Percentiles rank a stretch among this genome's conserved stretches.
These are phyloP conservation scores for Elongisporangium undulatum DNA, from an alignment of 352 stramenopile genomes.

Conservation along the genomic window DNA sequence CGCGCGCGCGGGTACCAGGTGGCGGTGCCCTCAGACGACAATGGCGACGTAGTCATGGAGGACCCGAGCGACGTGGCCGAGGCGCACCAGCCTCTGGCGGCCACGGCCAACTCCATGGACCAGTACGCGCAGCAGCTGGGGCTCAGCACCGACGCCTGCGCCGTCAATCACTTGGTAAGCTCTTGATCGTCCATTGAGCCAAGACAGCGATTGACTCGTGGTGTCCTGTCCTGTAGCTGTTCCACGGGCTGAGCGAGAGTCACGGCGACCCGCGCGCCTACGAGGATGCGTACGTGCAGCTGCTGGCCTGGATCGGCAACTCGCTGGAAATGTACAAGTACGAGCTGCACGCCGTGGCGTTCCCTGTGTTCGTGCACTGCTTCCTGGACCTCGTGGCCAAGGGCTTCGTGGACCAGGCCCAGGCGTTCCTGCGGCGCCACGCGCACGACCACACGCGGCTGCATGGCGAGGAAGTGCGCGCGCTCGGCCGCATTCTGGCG, in stretches of 20 bases:
- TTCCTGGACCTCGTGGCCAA: conserved; percentile 77
- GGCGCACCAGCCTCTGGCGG: conserved; percentile 1
- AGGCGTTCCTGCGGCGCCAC: conserved; percentile 56
- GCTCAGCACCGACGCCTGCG: conserved; percentile 64
- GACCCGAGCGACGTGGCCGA: conserved; percentile 17
- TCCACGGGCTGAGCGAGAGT: conserved; percentile 53
- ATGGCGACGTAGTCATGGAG: conserved; percentile 14
- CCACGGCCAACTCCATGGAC: conserved; percentile 36
- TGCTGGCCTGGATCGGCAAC: conserved; percentile 84
- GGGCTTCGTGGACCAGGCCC: conserved; percentile 41
- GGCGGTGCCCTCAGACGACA: conserved; percentile 1
- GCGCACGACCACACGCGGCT: conserved; percentile 59
- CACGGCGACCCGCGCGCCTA: conserved; percentile 49
- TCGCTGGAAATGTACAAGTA: conserved; percentile 86
- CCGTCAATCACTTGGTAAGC: conserved; percentile 70
- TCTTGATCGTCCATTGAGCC: conserved; percentile 2
- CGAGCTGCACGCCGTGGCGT: conserved; percentile 73
- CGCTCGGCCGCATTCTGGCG: conserved; percentile 57
- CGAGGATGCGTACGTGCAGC: conserved; percentile 58
- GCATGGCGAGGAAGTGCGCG: conserved; percentile 65
- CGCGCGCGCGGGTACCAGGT: conserved; percentile 51
- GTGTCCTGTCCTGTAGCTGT: conserved; percentile 33
- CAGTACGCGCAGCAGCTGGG: conserved; percentile 59
- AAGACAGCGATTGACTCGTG: neutral
- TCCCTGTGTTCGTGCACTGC: conserved; percentile 80